A percentile compares a stretch with the other conserved stretches of the same genome.
Evolutionary conservation across 2,329 filamentous ascomycete genomes (phyloP).

Genomic region (Talaromyces sp.): DNA sequence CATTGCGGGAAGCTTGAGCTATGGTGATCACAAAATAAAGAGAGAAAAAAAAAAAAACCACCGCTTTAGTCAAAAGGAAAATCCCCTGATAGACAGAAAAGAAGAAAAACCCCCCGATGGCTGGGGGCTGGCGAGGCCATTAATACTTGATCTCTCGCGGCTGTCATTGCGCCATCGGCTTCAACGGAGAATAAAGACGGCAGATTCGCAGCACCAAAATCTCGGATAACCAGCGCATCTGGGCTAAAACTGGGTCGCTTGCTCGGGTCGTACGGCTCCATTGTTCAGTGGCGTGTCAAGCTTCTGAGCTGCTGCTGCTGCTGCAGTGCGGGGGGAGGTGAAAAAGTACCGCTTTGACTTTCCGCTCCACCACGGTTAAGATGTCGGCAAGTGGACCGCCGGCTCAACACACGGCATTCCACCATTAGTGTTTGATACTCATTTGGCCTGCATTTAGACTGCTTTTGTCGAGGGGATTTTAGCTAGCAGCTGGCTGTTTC

Average conservation of each 20-base stretch:
- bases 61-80: neutral
- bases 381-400: slow-evolving; percentile 12
- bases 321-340: neutral
- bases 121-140: neutral
- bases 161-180: neutral
- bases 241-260: neutral
- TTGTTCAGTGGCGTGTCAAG: neutral
- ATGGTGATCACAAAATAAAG: neutral
- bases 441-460: no score
- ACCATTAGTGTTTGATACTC: no score
- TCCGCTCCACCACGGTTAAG: slow-evolving; percentile 8
- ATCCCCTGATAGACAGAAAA: neutral
- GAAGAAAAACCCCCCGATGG: neutral
- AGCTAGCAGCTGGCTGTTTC: neutral
- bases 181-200: neutral
- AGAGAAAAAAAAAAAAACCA: neutral
- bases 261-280: neutral
- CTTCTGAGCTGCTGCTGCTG: no score
- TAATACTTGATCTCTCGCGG: neutral
- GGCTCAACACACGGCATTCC: neutral
- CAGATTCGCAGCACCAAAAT: neutral
- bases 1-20: neutral
- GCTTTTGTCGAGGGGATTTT: no score
- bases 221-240: neutral
- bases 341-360: neutral